Conservation (phyloP, 1,284 basidiomycete species). For the Ceratobasidium sp. region DNA sequence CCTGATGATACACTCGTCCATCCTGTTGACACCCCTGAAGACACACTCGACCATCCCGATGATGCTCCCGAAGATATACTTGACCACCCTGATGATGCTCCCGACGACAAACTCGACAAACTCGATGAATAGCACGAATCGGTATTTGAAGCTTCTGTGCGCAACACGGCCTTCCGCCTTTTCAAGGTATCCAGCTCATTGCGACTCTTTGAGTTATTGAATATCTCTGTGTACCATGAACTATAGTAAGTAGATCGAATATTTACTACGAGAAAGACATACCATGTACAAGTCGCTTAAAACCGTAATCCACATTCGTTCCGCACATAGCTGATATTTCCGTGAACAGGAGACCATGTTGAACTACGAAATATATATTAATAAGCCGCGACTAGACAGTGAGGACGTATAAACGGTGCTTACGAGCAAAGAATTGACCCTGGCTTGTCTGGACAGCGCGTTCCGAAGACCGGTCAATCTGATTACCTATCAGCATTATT, state of each 20-base stretch:
- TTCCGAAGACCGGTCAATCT: constrained; percentile 17
- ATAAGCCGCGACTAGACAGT: too few species aligned
- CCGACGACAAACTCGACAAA: too few species aligned
- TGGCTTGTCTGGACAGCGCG: constrained; percentile 6
- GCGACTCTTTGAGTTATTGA: constrained; percentile 9
- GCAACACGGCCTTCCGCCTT: too few species aligned
- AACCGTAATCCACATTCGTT: constrained; percentile 25
- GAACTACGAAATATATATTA: background rate
- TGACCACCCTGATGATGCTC: too few species aligned
- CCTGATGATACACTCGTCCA: too few species aligned
- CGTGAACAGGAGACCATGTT: constrained; percentile 15
- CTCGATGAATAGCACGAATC: too few species aligned
- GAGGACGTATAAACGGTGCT: background rate
- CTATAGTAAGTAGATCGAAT: background rate
- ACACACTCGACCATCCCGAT: too few species aligned
- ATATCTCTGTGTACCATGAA: constrained; percentile 21
- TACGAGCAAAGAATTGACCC: constrained; percentile 22
- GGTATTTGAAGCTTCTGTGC: too few species aligned
- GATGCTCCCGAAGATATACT: too few species aligned
- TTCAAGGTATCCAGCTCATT: background rate
- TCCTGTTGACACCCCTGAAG: too few species aligned
- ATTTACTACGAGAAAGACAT: background rate
- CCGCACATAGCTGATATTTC: constrained; percentile 15
- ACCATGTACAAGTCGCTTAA: constrained; percentile 31
- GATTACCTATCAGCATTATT: constrained; percentile 29